Evolutionary conservation across 305 asterid genomes (phyloP).

Genomic region (Euphrasia arctica): DNA sequence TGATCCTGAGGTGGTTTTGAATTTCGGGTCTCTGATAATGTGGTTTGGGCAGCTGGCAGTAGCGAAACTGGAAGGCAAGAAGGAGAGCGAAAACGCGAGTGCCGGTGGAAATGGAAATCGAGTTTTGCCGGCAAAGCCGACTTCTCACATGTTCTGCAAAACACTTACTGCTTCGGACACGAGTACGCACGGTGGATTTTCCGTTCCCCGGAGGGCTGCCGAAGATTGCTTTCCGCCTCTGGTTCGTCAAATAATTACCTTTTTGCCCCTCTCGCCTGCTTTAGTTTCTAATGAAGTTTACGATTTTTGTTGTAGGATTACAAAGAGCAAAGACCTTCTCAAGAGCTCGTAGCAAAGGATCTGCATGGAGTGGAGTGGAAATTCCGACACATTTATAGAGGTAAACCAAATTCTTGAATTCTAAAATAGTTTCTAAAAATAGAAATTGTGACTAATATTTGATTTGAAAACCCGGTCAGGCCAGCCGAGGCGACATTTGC

Average conservation of each 20-base stretch:
- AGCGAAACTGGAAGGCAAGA: conserved; percentile 41
- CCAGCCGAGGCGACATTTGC: conserved; percentile 99
- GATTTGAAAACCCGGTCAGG: conserved; percentile 45
- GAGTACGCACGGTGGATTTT: conserved; percentile 99
- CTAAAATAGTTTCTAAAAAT: conserved; percentile 8
- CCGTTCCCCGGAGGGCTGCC: conserved; percentile 99
- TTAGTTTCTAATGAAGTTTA: conserved; percentile 19
- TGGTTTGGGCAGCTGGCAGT: conserved; percentile 40
- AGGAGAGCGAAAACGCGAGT: conserved; percentile 53
- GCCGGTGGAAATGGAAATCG: conserved; percentile 53
- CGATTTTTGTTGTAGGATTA: conserved; percentile 54
- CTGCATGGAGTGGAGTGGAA: conserved; percentile 98
- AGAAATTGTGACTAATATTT: conserved; percentile 23
- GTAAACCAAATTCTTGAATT: conserved; percentile 36
- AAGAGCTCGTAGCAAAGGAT: conserved; percentile 91
- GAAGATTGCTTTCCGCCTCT: conserved; percentile 99
- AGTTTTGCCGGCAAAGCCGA: conserved; percentile 54
- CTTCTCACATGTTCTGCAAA: conserved; percentile 98
- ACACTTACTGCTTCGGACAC: conserved; percentile 98
- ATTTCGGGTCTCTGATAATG: conserved; percentile 5
- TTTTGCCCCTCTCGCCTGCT: neutral
- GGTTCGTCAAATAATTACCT: conserved; percentile 37
- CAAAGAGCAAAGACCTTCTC: conserved; percentile 96
- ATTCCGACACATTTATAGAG: conserved; percentile 96
- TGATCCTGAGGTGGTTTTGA: conserved; percentile 12